Evolutionary conservation across 2,329 filamentous ascomycete species (phyloP).

Genomic region (Talaromyces marneffei): DNA sequence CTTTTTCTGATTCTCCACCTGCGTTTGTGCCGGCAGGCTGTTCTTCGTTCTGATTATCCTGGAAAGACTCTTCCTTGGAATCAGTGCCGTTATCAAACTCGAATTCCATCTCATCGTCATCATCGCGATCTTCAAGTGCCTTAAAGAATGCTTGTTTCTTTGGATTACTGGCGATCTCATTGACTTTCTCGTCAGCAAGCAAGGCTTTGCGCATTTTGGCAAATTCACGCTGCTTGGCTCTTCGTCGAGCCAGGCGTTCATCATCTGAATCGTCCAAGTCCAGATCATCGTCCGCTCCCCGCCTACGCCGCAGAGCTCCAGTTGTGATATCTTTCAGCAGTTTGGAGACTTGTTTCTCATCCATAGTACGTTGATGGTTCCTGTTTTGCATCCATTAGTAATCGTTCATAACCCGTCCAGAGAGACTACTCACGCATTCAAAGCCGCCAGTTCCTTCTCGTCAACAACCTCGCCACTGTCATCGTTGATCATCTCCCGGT

Average conservation of each 20-base stretch:
- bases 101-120: slow-evolving; percentile 64
- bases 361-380: slow-evolving; percentile 69
- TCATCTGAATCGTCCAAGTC: slow-evolving; percentile 90
- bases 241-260: slow-evolving; percentile 64
- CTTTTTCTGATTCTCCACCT: slow-evolving; percentile 13
- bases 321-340: slow-evolving; percentile 90
- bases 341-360: slow-evolving; percentile 85
- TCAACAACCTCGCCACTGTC: slow-evolving; percentile 69
- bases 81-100: slow-evolving; percentile 59
- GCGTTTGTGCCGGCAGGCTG: slow-evolving; percentile 19
- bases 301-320: slow-evolving; percentile 77
- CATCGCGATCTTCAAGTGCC: slow-evolving; percentile 77
- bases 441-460: slow-evolving; percentile 73
- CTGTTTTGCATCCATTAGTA: slow-evolving; percentile 41
- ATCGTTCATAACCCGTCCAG: neutral
- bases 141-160: slow-evolving; percentile 86
- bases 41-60: slow-evolving; percentile 20
- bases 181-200: slow-evolving; percentile 80
- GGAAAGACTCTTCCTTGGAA: slow-evolving; percentile 34
- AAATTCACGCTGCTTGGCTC: slow-evolving; percentile 81
- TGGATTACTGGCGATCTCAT: slow-evolving; percentile 81
- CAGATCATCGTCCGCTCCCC: slow-evolving; percentile 65
- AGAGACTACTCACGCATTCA: slow-evolving; percentile 69
- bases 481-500: slow-evolving; percentile 88
- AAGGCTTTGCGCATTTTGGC: slow-evolving; percentile 86